Evolutionary conservation across 164 flowering plant genomes (phyloP).

Genomic region (Aristolochia contorta): DNA sequence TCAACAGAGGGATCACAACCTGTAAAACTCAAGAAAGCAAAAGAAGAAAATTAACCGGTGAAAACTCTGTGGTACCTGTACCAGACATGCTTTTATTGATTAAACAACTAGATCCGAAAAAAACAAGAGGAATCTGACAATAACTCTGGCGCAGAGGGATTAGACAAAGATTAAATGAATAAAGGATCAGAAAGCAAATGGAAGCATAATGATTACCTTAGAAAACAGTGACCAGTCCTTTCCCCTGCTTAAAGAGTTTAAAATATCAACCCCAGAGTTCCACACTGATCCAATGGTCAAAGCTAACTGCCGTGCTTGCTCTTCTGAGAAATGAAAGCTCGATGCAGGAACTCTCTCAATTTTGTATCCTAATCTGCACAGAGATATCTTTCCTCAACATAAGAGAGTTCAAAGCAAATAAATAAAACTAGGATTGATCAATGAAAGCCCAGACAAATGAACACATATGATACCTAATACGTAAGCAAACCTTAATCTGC

Average conservation of each 20-base stretch:
- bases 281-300: constrained; percentile 40
- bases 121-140: neutral
- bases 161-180: neutral
- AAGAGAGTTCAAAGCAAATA: no score
- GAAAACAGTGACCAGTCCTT: constrained; percentile 58
- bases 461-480: no score
- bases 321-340: constrained; percentile 55
- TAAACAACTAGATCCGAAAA: neutral
- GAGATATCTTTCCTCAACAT: constrained; percentile 5
- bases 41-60: neutral
- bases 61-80: no score
- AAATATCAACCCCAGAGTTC: constrained; percentile 41
- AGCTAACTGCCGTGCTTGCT: constrained; percentile 38
- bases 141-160: no score
- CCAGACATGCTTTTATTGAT: no score
- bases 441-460: no score
- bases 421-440: no score
- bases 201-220: constrained; percentile 36
- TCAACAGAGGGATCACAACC: constrained; percentile 41
- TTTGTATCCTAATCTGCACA: constrained; percentile 61
- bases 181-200: neutral
- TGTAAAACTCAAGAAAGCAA: constrained; percentile 15
- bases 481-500: no score
- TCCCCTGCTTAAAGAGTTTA: constrained; percentile 66
- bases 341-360: constrained; percentile 64